These are phyloP conservation scores for Macadamia tetraphylla DNA, from an alignment of 164 flowering plant species.

Conservation along the genomic window DNA sequence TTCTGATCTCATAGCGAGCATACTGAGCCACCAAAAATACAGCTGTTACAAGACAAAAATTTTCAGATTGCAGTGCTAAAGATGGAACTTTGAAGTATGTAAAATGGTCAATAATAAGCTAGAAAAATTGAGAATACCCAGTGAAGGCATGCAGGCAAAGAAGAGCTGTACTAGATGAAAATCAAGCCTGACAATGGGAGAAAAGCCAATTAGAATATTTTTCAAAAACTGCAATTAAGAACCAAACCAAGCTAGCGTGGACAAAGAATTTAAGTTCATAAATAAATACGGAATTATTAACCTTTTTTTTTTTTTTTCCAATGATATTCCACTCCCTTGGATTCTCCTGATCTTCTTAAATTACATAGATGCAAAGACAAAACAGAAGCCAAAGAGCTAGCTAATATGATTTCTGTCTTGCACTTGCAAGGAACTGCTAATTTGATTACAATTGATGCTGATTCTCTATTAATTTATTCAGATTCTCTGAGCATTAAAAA, in stretches of 20 bases:
- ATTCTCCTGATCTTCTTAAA: no score
- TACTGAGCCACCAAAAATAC: conserved; percentile 88
- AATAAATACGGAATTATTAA: neutral
- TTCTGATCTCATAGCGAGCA: conserved; percentile 76
- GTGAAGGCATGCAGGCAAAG: conserved; percentile 85
- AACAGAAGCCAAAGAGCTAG: no score
- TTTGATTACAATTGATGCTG: no score
- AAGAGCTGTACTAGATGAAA: conserved; percentile 86
- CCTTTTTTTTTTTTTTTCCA: neutral
- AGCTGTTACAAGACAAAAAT: conserved; percentile 46
- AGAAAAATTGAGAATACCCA: conserved; percentile 44
- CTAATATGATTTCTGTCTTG: no score
- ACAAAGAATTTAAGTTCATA: neutral
- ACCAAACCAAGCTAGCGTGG: neutral
- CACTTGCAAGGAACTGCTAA: no score
- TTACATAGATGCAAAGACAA: no score
- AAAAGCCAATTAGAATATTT: conserved; percentile 8
- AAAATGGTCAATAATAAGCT: conserved; percentile 1
- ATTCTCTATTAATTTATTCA: no score
- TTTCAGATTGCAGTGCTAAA: conserved; percentile 16
- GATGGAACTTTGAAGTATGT: conserved; percentile 1
- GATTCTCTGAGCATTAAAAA: no score
- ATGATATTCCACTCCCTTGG: no score
- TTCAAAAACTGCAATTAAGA: neutral
- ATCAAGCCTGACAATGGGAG: conserved; percentile 59